These are phyloP conservation scores for Tetragonia tetragonoides DNA, from an alignment of 148 eudicot species.

Conservation along the genomic window DNA sequence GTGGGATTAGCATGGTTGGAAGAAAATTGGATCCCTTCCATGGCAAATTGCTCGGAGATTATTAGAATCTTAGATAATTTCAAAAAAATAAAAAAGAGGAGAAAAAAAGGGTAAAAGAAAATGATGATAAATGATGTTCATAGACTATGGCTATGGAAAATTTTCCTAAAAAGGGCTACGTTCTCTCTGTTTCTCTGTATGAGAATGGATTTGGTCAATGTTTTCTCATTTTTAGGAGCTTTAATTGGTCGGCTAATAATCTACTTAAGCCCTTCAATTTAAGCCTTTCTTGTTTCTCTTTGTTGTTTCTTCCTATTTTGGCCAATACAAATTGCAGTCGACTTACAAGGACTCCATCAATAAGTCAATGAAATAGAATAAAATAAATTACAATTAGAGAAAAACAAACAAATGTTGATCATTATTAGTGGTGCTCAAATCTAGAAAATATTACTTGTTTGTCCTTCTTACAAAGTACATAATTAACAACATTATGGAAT, in stretches of 20 bases:
- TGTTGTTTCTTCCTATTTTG: background rate
- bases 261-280: constrained; percentile 23
- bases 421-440: too few species aligned
- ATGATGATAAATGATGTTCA: constrained; percentile 18
- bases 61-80: constrained; percentile 2
- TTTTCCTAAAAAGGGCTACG: constrained; percentile 7
- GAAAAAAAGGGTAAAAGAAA: background rate
- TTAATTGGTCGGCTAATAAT: constrained; percentile 27
- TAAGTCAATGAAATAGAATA: too few species aligned
- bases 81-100: background rate
- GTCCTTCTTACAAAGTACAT: too few species aligned
- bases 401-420: background rate
- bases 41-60: background rate
- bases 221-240: constrained; percentile 29
- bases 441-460: too few species aligned
- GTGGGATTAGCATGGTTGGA: background rate
- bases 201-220: constrained; percentile 21
- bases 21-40: background rate
- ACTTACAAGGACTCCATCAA: background rate
- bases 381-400: too few species aligned
- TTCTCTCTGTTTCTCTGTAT: constrained; percentile 4
- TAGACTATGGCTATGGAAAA: constrained; percentile 11
- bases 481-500: too few species aligned
- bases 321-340: background rate
- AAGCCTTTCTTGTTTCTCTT: constrained; percentile 19